A percentile compares a stretch with the other conserved stretches of the same genome.
These are phyloP conservation scores for Acer yangbiense DNA, from an alignment of 345 rosid genomes.

Conservation along the genomic window DNA sequence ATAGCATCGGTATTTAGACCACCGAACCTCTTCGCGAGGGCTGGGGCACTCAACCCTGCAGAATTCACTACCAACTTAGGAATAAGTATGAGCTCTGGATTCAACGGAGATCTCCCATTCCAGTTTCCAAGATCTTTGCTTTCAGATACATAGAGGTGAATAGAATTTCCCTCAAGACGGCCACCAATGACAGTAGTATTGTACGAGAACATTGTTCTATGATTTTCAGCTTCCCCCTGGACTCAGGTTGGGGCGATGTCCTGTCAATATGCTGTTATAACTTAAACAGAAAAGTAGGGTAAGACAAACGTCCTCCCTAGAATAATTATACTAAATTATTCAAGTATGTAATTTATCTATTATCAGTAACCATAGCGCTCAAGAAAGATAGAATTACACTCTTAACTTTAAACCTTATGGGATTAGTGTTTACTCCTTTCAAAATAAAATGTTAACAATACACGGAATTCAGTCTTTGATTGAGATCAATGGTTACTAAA, in stretches of 20 bases:
- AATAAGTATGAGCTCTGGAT: conserved; percentile 56
- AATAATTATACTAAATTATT: not conserved
- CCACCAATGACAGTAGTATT: conserved; percentile 74
- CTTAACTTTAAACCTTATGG: no score
- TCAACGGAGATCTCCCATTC: conserved; percentile 36
- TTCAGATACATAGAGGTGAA: conserved; percentile 57
- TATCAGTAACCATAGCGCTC: no score
- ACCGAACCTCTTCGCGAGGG: conserved; percentile 64
- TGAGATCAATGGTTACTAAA: no score
- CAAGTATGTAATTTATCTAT: not conserved
- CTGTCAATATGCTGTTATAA: conserved; percentile 50
- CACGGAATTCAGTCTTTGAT: no score
- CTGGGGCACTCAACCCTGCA: conserved; percentile 77
- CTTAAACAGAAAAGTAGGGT: conserved; percentile 12
- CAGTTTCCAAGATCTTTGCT: conserved; percentile 46
- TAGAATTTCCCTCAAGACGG: conserved; percentile 51
- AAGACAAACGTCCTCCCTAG: not conserved
- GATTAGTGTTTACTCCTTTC: no score
- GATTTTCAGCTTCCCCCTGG: conserved; percentile 88
- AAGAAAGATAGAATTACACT: no score
- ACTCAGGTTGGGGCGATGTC: conserved; percentile 30
- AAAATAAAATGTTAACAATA: no score
- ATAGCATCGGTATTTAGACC: conserved; percentile 46
- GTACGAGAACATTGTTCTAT: conserved; percentile 66
- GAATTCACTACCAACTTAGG: conserved; percentile 79